A percentile compares a stretch with the other conserved stretches of the same genome.
Evolutionary conservation across 2,329 filamentous ascomycete genomes (phyloP).

Genomic region (Cladosporium sp.): DNA sequence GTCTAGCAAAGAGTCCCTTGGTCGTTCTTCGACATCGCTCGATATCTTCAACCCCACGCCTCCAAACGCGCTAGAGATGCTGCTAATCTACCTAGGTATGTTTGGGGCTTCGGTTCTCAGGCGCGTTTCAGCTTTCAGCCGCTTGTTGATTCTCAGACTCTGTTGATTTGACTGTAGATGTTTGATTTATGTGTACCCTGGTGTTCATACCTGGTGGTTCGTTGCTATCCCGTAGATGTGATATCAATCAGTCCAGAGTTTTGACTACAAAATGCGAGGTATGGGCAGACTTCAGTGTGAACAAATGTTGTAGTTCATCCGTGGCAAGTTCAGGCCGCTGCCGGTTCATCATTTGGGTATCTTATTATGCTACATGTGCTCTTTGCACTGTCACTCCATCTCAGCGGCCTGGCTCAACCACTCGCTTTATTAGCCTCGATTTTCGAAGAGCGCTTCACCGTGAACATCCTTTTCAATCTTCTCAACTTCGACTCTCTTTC

Average conservation of each 20-base stretch:
- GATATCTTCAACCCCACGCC: not conserved
- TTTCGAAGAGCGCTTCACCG: constrained; percentile 27
- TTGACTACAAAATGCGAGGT: too few relatives aligned
- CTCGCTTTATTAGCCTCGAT: not conserved
- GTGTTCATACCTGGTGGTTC: too few relatives aligned
- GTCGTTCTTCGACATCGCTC: not conserved
- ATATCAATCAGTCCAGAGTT: too few relatives aligned
- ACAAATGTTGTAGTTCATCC: not conserved
- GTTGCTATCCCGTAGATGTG: too few relatives aligned
- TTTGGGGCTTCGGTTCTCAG: not conserved
- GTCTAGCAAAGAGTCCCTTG: too few relatives aligned
- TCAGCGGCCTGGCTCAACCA: not conserved
- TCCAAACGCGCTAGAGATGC: not conserved
- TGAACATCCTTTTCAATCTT: constrained; percentile 33
- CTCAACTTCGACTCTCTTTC: constrained; percentile 31
- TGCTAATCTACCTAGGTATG: not conserved
- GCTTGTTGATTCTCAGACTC: too few relatives aligned
- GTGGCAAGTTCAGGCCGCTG: not conserved
- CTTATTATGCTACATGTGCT: not conserved
- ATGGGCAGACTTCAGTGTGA: too few relatives aligned
- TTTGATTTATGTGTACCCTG: too few relatives aligned
- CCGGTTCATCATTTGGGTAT: not conserved
- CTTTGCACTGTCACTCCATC: not conserved
- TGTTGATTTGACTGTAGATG: too few relatives aligned
- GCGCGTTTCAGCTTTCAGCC: constrained; percentile 1